phyloP scores from a whole-genome alignment of 2,329 filamentous ascomycete species.

The Aureobasidium sp. region DNA sequence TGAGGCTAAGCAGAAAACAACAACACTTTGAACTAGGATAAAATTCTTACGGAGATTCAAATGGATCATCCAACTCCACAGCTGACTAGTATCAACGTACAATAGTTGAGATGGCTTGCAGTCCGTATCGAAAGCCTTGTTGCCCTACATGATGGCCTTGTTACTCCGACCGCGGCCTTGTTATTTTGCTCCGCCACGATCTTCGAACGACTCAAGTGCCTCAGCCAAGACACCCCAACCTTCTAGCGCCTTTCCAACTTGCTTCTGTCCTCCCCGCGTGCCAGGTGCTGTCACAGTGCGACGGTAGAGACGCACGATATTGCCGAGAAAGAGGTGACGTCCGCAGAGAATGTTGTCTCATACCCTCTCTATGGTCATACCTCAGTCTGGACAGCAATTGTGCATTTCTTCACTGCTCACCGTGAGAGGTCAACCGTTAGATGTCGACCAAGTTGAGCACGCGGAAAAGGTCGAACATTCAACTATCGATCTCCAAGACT shows the following conservation, averaged over 20 bases:
- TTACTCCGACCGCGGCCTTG: neutral
- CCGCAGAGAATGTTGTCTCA: too few species aligned
- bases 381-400: too few species aligned
- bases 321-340: too few species aligned
- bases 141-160: neutral
- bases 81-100: neutral
- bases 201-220: neutral
- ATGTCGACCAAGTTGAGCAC: too few species aligned
- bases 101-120: neutral
- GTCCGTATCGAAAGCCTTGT: neutral
- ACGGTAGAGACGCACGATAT: too few species aligned
- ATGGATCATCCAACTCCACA: neutral
- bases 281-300: too few species aligned
- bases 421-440: too few species aligned
- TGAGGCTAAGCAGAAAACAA: neutral
- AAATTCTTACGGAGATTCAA: neutral
- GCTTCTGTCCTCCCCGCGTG: neutral
- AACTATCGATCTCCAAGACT: neutral
- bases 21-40: neutral
- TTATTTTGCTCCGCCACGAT: conserved; percentile 9
- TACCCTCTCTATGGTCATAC: too few species aligned
- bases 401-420: too few species aligned
- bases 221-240: conserved; percentile 6
- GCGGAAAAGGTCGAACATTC: neutral
- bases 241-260: conserved; percentile 9